Conservation (phyloP, 2,329 filamentous ascomycete genomes). For the Calonectria hawksworthii region DNA sequence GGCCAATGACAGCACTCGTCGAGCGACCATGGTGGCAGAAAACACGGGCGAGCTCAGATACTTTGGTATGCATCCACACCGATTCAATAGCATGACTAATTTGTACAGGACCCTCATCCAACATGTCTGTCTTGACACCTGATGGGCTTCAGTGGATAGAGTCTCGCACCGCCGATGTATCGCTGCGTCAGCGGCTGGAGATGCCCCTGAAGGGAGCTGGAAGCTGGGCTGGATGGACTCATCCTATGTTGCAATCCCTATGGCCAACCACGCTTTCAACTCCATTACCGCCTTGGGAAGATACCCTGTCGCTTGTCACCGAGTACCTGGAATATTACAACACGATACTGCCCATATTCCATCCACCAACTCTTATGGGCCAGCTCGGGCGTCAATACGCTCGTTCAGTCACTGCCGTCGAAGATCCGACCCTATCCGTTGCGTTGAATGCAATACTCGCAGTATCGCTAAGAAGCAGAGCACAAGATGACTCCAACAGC, state of each 20-base stretch:
- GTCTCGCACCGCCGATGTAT: conserved; percentile 15
- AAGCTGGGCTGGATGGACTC: conserved; percentile 22
- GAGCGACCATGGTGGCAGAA: conserved; percentile 18
- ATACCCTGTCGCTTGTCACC: conserved; percentile 1
- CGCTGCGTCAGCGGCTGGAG: conserved; percentile 11
- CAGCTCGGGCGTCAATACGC: conserved; percentile 16
- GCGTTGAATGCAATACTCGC: conserved; percentile 20
- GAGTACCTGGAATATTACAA: conserved; percentile 17
- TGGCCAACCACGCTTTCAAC: conserved; percentile 22
- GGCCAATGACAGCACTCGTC: background rate
- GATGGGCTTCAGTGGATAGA: conserved; percentile 19
- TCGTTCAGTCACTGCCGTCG: background rate
- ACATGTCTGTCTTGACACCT: conserved; percentile 11
- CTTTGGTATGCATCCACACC: background rate
- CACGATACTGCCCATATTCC: conserved; percentile 16
- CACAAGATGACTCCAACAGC: background rate
- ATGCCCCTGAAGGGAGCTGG: conserved; percentile 16
- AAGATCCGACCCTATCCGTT: conserved; percentile 10
- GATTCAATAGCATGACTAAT: background rate
- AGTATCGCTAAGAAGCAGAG: background rate
- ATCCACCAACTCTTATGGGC: conserved; percentile 16
- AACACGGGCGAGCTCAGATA: conserved; percentile 22
- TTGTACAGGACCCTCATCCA: conserved; percentile 12
- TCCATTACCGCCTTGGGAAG: conserved; percentile 18
- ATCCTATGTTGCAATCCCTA: conserved; percentile 14